Conservation (phyloP, 208 protist species). For the Trypanosoma avium region DNA sequence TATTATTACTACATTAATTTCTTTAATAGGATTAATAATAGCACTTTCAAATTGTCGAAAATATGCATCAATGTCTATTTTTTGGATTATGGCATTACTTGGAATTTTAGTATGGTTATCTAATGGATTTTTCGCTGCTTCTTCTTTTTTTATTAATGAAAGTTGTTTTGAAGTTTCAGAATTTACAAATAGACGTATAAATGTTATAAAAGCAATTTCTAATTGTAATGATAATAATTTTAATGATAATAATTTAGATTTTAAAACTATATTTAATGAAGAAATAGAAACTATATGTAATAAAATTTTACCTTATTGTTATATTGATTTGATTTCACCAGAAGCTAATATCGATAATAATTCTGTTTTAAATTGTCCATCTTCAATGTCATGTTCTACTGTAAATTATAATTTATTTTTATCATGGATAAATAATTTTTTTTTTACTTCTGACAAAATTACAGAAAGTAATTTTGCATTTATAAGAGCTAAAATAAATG, state of each 20-base stretch:
- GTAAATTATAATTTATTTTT: conserved; percentile 1
- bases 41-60: conserved; percentile 33
- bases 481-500: conserved; percentile 4
- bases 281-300: conserved; percentile 4
- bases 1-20: conserved; percentile 17
- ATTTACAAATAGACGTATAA: conserved; percentile 23
- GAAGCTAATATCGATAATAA: conserved; percentile 1
- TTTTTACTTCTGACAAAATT: conserved; percentile 11
- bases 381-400: not conserved
- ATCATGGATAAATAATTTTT: conserved; percentile 4
- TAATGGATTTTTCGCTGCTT: conserved; percentile 22
- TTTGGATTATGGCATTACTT: conserved; percentile 35
- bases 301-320: conserved; percentile 7
- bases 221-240: conserved; percentile 32
- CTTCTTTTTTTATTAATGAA: conserved; percentile 25
- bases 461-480: not conserved
- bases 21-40: conserved; percentile 20
- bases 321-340: not conserved
- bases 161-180: conserved; percentile 39
- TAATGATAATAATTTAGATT: not conserved
- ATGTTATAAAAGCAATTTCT: conserved; percentile 23
- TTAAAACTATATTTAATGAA: conserved; percentile 8
- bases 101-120: conserved; percentile 28
- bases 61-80: conserved; percentile 29
- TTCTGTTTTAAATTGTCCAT: conserved; percentile 23